Percentiles rank a stretch among this genome's conserved stretches.
These are phyloP conservation scores for Elsinoe ampelina DNA, from an alignment of 2,329 filamentous ascomycete genomes.

Conservation along the genomic window DNA sequence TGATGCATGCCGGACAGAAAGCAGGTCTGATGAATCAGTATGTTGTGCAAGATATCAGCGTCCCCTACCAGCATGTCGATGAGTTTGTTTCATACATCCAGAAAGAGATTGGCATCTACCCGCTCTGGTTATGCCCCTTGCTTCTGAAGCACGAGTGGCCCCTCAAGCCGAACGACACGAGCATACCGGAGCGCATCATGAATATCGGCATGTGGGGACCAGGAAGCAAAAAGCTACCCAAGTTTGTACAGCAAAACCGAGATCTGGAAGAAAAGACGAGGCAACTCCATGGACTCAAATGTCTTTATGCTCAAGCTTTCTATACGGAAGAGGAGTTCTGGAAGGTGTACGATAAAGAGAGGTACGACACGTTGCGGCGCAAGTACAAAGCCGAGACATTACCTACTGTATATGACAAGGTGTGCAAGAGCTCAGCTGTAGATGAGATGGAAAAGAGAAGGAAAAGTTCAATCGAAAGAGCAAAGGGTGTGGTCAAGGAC, in stretches of 20 bases:
- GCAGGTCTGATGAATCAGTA: conserved; percentile 47
- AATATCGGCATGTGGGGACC: conserved; percentile 71
- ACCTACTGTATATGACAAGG: conserved; percentile 63
- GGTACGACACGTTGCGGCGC: conserved; percentile 53
- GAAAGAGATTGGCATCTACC: conserved; percentile 41
- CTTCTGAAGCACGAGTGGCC: conserved; percentile 6
- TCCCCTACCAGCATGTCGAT: conserved; percentile 45
- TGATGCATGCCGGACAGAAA: conserved; percentile 55
- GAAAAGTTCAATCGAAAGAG: neutral
- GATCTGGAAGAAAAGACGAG: conserved; percentile 60
- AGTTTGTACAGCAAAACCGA: conserved; percentile 63
- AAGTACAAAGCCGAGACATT: conserved; percentile 55
- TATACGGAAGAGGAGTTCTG: conserved; percentile 67
- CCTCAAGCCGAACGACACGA: conserved; percentile 15
- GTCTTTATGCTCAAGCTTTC: conserved; percentile 80
- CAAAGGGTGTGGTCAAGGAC: conserved; percentile 4
- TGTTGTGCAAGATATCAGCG: conserved; percentile 54
- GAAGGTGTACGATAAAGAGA: conserved; percentile 49
- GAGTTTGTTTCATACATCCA: conserved; percentile 47
- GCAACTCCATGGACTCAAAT: conserved; percentile 68
- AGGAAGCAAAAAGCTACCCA: conserved; percentile 46
- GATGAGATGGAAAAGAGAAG: conserved; percentile 5
- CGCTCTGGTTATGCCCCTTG: conserved; percentile 53
- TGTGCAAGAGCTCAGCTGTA: conserved; percentile 25
- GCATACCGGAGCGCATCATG: conserved; percentile 32